Conservation (phyloP, 106 monocot species). For the Cymbidium sinense region DNA sequence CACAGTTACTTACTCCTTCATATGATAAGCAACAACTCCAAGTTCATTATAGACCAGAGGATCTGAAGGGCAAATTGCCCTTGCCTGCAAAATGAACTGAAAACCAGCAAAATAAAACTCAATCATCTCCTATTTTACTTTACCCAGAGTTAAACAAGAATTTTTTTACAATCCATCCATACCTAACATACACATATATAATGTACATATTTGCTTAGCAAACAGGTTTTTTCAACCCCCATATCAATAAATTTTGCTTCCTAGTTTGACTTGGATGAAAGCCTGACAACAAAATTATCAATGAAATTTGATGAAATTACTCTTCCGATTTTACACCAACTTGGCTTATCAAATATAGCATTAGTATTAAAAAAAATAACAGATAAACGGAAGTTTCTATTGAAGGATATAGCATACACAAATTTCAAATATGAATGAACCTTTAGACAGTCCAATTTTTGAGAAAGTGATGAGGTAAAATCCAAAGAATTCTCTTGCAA, state of each 20-base stretch:
- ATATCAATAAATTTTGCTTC: not conserved
- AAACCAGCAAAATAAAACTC: slow-evolving; percentile 5
- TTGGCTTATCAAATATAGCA: not conserved
- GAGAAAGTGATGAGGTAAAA: not conserved
- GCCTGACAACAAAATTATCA: not conserved
- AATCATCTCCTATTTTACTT: not conserved
- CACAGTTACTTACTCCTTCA: slow-evolving; percentile 79
- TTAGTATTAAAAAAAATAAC: not conserved
- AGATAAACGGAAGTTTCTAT: not conserved
- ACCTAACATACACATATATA: no score
- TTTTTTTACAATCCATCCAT: not conserved
- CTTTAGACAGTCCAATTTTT: not conserved
- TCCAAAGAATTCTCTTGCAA: not conserved
- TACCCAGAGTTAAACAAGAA: not conserved
- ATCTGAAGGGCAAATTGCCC: slow-evolving; percentile 78
- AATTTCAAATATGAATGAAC: no score
- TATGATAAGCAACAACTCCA: slow-evolving; percentile 95
- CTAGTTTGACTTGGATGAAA: not conserved
- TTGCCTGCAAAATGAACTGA: slow-evolving; percentile 90
- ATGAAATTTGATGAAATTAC: not conserved
- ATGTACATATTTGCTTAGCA: no score
- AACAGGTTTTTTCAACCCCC: not conserved
- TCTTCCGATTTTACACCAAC: not conserved
- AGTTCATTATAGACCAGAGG: slow-evolving; percentile 97
- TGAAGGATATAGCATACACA: not conserved